Evolutionary conservation across 441 rosid genomes (phyloP).

Genomic region (Pelargonium cotyledonis): DNA sequence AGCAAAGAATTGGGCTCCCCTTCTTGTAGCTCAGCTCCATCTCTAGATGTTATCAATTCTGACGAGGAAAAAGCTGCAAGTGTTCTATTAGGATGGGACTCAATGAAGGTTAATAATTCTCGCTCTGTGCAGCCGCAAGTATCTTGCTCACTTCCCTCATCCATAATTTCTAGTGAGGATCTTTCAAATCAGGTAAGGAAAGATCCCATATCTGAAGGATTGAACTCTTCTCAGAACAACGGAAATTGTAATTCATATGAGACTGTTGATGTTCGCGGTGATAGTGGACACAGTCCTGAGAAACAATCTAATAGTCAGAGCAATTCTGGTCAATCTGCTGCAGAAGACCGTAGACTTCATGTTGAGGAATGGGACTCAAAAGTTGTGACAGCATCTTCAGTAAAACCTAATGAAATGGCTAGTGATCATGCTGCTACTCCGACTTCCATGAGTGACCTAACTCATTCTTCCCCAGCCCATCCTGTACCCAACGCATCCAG

Average conservation of each 20-base stretch:
- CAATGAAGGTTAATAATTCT: conserved; percentile 29
- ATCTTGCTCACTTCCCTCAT: conserved; percentile 36
- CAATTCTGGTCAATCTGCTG: conserved; percentile 44
- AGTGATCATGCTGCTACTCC: conserved; percentile 50
- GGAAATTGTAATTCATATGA: conserved; percentile 24
- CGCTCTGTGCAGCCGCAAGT: conserved; percentile 33
- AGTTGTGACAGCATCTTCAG: conserved; percentile 41
- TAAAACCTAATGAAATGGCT: conserved; percentile 37
- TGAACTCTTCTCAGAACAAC: conserved; percentile 29
- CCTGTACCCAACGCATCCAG: conserved; percentile 36
- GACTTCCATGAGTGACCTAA: conserved; percentile 51
- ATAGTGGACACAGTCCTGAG: conserved; percentile 25
- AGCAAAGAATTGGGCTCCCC: conserved; percentile 25
- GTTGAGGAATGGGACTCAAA: conserved; percentile 50
- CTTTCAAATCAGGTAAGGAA: conserved; percentile 23
- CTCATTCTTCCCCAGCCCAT: conserved; percentile 36
- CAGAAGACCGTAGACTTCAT: conserved; percentile 51
- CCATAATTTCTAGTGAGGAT: conserved; percentile 35
- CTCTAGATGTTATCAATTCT: conserved; percentile 30
- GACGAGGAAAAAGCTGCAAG: conserved; percentile 28
- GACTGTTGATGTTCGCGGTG: conserved; percentile 27
- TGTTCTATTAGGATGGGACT: conserved; percentile 29
- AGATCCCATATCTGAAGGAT: conserved; percentile 28
- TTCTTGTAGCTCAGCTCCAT: conserved; percentile 33
- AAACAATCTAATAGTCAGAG: conserved; percentile 40